Evolutionary conservation across 805 yeast species (phyloP), one percentile per base, ranked within the genome.

Genomic region (Candida schatavii): DNA sequence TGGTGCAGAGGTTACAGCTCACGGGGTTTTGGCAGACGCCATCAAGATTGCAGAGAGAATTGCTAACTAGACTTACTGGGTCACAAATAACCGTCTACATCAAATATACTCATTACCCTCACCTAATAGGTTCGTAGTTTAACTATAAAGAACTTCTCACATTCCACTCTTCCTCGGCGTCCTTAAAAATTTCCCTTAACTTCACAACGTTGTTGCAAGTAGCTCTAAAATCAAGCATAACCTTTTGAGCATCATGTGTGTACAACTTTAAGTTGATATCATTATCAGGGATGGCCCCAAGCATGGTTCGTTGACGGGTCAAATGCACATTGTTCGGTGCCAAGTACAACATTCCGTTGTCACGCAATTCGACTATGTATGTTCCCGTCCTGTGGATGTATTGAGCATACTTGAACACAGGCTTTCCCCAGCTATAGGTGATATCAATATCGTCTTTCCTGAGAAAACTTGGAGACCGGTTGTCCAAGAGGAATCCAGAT

Each of bases 11-110:
- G 81, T 78, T 35, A 78, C 83, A 39, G 83, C 83, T 35, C 74
- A 68, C 46, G 99, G 99, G 66, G 97, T 93, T 34, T 77, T 93
- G 51, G 96, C 95, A 41, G 99, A 93, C 62, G 83, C 87, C 28
- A 77, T 93, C 61, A 93, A 88, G 74, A 83, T 88, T 54, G 96
- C 95, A 34, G 89, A 90, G 70, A 82, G 96, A 73, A 65, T 88
- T 40, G 83, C 82, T 38, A 59, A 62, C 36, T 72, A 62, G n/a
- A n/a, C n/a, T n/a, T n/a, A n/a, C n/a, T n/a, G n/a, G n/a, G n/a
- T n/a, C n/a, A n/a, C n/a, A n/a, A n/a, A n/a, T n/a, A n/a, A n/a
- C n/a, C n/a, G n/a, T n/a, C n/a, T n/a, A n/a, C n/a, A n/a, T n/a
- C n/a, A n/a, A n/a, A n/a, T n/a, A n/a, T n/a, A n/a, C n/a, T n/a